Evolutionary conservation across 176 grass and related monocot species (phyloP).

Genomic region (Musa schizocarpa): DNA sequence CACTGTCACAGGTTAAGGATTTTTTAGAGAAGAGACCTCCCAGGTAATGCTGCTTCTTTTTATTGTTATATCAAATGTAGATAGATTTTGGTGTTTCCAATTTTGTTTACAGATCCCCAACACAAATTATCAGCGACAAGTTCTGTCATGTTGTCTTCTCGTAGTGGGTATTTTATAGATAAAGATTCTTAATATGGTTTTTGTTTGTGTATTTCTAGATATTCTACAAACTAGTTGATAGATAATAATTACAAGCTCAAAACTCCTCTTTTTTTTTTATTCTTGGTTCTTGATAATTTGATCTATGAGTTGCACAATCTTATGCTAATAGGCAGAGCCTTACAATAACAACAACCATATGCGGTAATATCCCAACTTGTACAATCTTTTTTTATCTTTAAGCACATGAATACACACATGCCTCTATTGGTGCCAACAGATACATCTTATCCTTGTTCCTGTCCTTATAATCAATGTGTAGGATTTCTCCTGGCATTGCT

Average conservation of each 20-base stretch:
- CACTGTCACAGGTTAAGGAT: constrained; percentile 50
- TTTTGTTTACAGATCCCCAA: background rate
- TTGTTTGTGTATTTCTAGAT: no score
- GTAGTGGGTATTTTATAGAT: no score
- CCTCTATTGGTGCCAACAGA: background rate
- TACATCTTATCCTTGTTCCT: background rate
- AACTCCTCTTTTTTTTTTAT: no score
- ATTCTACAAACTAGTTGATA: no score
- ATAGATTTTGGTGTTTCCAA: background rate
- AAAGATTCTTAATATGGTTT: no score
- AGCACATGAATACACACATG: background rate
- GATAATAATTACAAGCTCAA: no score
- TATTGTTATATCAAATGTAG: background rate
- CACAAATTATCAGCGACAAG: background rate
- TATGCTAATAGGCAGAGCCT: no score
- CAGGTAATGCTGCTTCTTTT: constrained; percentile 30
- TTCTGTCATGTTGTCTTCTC: no score
- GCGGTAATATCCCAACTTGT: no score
- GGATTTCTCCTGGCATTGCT: constrained; percentile 79
- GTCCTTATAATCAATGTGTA: constrained; percentile 20
- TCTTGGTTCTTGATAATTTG: background rate
- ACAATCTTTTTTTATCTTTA: no score
- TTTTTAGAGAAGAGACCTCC: constrained; percentile 67
- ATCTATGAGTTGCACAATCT: background rate
- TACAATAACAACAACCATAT: no score